These are phyloP conservation scores for Puccinia horiana DNA, from an alignment of 1,284 basidiomycete species.

Conservation along the genomic window DNA sequence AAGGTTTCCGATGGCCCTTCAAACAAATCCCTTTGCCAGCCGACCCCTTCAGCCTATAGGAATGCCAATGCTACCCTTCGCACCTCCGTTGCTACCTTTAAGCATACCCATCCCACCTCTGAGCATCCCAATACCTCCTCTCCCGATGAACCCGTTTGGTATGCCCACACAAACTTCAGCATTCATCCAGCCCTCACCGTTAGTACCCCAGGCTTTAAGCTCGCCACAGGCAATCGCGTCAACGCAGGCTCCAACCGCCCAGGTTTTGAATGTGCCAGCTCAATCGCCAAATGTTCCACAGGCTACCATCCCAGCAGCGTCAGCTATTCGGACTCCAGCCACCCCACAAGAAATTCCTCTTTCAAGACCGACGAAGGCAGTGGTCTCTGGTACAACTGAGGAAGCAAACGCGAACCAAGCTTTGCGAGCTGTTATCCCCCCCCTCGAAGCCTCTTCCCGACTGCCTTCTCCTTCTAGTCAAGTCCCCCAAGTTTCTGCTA, in stretches of 20 bases:
- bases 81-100: neutral
- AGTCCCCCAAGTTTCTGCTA: neutral
- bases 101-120: constrained; percentile 14
- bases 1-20: neutral
- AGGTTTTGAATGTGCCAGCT: neutral
- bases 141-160: neutral
- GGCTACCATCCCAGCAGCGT: neutral
- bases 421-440: neutral
- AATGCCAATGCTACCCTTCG: neutral
- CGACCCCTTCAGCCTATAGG: constrained; percentile 7
- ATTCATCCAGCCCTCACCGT: neutral
- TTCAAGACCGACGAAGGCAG: neutral
- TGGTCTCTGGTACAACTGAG: neutral
- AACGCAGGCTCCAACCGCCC: neutral
- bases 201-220: constrained; percentile 1
- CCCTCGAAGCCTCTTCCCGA: neutral
- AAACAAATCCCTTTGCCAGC: neutral
- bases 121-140: neutral
- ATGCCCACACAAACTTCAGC: neutral
- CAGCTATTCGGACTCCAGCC: neutral
- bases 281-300: neutral
- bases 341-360: neutral
- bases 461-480: neutral
- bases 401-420: neutral
- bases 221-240: neutral